Evolutionary conservation across 225 moss, liverwort and hornwort genomes (phyloP).

Genomic region (Bryoerythrophyllum caledonicum): DNA sequence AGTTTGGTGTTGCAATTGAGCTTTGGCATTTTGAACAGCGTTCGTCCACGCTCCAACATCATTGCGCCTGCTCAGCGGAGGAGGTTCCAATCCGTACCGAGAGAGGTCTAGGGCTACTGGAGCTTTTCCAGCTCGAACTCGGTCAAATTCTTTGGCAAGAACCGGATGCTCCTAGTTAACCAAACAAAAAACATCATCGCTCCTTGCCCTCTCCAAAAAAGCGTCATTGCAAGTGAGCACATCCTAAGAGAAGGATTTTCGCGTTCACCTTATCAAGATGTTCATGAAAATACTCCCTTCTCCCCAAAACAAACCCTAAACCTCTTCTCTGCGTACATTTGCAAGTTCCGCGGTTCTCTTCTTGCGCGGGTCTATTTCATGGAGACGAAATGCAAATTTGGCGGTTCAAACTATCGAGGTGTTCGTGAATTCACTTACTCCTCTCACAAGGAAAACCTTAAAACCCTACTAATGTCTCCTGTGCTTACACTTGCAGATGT

Average conservation of each 20-base stretch:
- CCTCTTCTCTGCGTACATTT: not conserved
- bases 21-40: conserved; percentile 82
- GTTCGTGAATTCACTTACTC: too few relatives aligned
- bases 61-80: conserved; percentile 68
- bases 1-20: conserved; percentile 92
- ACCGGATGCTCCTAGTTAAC: conserved; percentile 84
- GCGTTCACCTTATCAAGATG: not conserved
- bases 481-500: not conserved
- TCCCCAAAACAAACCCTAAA: conserved; percentile 17
- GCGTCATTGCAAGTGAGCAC: not conserved
- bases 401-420: not conserved
- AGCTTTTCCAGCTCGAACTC: conserved; percentile 89
- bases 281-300: not conserved
- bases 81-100: conserved; percentile 87
- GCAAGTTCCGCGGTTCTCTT: not conserved
- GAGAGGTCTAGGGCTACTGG: conserved; percentile 78
- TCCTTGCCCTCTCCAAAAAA: not conserved
- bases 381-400: not conserved
- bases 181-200: not conserved
- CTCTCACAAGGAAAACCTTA: too few relatives aligned
- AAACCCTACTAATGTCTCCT: not conserved
- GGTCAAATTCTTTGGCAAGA: conserved; percentile 89
- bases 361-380: not conserved
- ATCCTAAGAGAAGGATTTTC: too few relatives aligned
- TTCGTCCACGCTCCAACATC: conserved; percentile 87